Evolutionary conservation across 768 basidiomycete genomes (phyloP), one percentile per base, ranked within the genome.

Genomic region (Phaeotremella skinneri): DNA sequence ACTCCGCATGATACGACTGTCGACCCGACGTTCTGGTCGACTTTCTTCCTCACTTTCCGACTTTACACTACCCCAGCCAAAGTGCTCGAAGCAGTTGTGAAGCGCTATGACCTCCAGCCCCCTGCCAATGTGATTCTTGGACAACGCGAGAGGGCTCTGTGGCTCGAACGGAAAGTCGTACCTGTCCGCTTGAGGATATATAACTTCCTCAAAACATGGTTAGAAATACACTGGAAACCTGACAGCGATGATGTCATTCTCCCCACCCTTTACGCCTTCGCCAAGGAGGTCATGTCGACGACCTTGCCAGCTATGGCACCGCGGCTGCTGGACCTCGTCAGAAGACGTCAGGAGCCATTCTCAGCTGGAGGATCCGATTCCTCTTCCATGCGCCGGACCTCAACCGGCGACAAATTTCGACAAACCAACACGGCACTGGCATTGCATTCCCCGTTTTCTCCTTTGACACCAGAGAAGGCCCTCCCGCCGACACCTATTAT

Each of bases 11-110:
- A 91, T 71, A 86, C 85, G 58, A 83, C 92, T 43, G 90, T 91
- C 55, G 93, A 97, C 70, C 81, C 88, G 17, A 84, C 86, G 0
- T 93, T 97, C 75, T 83, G 87, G 14, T 84, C 87, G 3, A 87
- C 92, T 29, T 98, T 99, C 80, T 93, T 93, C 81, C 81, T 93
- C 68, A 97, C 93, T 0, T 99, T 98, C 82, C 85, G 94, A 29
- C 79, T 97, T 55, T 97, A 96, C 79, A 85, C 88, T 1, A 83
- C 87, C 0, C 89, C 96, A 1, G 52, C 78, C 5, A 85, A 89
- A 49, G 83, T 99, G 26, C 83, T 90, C 7, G 84, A 87, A 21
- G 83, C 86, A 0, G 79, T 97, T 62, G 86, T 93, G 61, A 77
- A 81, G 37, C 87, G 96, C 20, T 98, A 91, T 76, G 88, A 93